Conservation (phyloP, 208 protist genomes). For the Willaertia magna region DNA sequence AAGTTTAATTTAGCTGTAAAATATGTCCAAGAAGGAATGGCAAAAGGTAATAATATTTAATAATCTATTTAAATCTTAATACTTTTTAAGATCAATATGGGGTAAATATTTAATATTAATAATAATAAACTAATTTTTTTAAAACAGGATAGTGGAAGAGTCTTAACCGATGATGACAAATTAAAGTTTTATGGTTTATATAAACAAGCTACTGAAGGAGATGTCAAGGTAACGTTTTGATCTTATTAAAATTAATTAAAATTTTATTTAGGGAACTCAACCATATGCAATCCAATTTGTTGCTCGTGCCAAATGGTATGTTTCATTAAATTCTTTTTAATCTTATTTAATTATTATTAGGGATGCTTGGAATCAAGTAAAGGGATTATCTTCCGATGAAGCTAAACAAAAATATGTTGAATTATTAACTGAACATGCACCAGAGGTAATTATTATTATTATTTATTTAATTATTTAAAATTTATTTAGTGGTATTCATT, state of each 20-base stretch:
- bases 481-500: not conserved
- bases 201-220: slow-evolving; percentile 90
- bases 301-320: slow-evolving; percentile 26
- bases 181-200: slow-evolving; percentile 85
- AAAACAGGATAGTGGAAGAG: not conserved
- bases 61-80: too few species aligned
- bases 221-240: too few species aligned
- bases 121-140: not conserved
- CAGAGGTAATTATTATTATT: too few species aligned
- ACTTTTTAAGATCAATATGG: not conserved
- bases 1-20: not conserved
- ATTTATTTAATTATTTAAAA: too few species aligned
- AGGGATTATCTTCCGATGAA: slow-evolving; percentile 69
- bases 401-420: slow-evolving; percentile 73
- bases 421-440: slow-evolving; percentile 24
- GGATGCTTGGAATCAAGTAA: slow-evolving; percentile 72
- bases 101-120: not conserved
- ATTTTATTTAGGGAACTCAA: slow-evolving; percentile 55
- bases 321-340: not conserved
- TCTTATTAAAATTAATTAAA: too few species aligned
- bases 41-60: too few species aligned
- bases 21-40: not conserved
- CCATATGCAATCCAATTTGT: slow-evolving; percentile 75
- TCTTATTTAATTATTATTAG: slow-evolving; percentile 85
- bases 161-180: slow-evolving; percentile 68